Conservation (phyloP, 805 yeast species). For the Diddensiella transvaalensis region DNA sequence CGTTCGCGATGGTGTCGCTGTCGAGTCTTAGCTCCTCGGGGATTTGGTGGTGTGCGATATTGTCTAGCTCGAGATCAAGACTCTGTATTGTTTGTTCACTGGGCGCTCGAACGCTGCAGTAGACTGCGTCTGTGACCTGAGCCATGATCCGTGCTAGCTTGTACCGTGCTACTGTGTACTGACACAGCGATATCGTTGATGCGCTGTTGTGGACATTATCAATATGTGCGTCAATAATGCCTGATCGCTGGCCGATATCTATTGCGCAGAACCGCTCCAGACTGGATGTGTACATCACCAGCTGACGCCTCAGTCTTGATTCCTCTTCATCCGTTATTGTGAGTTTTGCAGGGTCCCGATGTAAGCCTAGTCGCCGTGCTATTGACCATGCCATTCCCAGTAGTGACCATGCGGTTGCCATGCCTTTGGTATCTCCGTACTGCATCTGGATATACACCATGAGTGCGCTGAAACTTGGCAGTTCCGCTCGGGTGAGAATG, state of each 20-base stretch:
- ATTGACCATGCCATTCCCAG: constrained; percentile 16
- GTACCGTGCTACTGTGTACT: background rate
- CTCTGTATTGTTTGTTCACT: background rate
- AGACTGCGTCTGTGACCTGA: constrained; percentile 1
- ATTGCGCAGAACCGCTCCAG: constrained; percentile 3
- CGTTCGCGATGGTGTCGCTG: too few species aligned
- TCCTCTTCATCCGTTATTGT: background rate
- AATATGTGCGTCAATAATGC: background rate
- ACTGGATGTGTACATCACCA: background rate
- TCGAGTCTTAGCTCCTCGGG: background rate
- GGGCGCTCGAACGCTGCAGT: constrained; percentile 2
- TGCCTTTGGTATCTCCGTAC: background rate
- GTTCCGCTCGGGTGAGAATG: background rate
- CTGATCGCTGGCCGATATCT: background rate
- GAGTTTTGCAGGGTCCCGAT: constrained; percentile 12
- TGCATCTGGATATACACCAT: background rate
- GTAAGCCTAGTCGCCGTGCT: constrained; percentile 15
- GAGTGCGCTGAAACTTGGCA: background rate
- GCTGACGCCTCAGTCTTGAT: background rate
- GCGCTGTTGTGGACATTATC: background rate
- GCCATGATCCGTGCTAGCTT: background rate
- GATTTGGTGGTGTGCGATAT: background rate
- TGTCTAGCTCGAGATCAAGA: background rate
- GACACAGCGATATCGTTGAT: too few species aligned
- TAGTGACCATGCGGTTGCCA: constrained; percentile 13